These are phyloP conservation scores for Ophiosphaerella narmari DNA, from an alignment of 2,329 filamentous ascomycete species.

Conservation along the genomic window DNA sequence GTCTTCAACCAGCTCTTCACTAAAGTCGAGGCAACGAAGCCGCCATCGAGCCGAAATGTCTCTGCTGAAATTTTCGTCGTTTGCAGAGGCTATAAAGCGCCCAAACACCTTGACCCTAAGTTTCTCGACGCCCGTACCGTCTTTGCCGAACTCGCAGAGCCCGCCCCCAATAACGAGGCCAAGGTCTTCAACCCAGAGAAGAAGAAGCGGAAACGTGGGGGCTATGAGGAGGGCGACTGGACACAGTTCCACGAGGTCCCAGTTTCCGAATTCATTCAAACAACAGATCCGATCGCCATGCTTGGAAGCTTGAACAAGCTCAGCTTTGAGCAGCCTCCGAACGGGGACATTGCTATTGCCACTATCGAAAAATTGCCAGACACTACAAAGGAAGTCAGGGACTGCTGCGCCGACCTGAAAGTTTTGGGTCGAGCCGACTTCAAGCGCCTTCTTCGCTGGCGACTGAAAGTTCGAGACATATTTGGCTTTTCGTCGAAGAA, in stretches of 20 bases:
- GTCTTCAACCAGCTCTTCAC: constrained; percentile 96
- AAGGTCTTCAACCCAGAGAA: constrained; percentile 97
- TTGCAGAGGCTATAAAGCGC: constrained; percentile 91
- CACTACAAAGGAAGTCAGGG: constrained; percentile 64
- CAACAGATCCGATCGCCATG: constrained; percentile 88
- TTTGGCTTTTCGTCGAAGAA: constrained; percentile 87
- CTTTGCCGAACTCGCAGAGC: constrained; percentile 86
- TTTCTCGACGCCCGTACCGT: constrained; percentile 89
- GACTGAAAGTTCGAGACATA: constrained; percentile 83
- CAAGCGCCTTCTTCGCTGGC: constrained; percentile 85
- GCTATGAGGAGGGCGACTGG: constrained; percentile 96
- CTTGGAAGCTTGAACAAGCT: constrained; percentile 84
- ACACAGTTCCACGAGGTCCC: constrained; percentile 88
- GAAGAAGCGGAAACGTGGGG: constrained; percentile 96
- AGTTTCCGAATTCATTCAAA: constrained; percentile 93
- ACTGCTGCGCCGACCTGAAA: constrained; percentile 72
- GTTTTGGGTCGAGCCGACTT: constrained; percentile 94
- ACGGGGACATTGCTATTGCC: constrained; percentile 80
- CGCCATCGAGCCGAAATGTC: constrained; percentile 91
- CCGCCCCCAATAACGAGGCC: constrained; percentile 91
- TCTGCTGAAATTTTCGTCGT: constrained; percentile 99
- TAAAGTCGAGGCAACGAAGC: constrained; percentile 96
- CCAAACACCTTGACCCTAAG: constrained; percentile 88
- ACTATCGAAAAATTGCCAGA: constrained; percentile 80
- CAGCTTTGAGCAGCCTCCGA: constrained; percentile 77